Evolutionary conservation across 2,329 filamentous ascomycete species (phyloP).

Genomic region (Ophiocordyceps camponoti-leonardi): DNA sequence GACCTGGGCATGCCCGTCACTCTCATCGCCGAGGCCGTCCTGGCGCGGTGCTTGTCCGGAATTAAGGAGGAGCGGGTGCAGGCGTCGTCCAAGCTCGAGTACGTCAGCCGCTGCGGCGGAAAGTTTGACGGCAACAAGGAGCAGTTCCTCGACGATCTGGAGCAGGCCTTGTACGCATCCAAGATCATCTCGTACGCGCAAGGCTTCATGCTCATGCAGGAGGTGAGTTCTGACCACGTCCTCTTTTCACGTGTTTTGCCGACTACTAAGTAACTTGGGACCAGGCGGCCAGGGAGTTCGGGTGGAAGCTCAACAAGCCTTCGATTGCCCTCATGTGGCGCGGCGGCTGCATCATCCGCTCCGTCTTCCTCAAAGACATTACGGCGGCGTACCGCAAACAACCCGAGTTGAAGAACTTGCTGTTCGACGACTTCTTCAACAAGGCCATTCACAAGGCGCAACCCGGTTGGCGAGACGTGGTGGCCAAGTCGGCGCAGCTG

Average conservation of each 20-base stretch:
- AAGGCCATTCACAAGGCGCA: conserved; percentile 96
- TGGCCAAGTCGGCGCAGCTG: conserved; percentile 80
- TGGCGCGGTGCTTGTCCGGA: conserved; percentile 82
- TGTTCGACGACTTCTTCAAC: conserved; percentile 99
- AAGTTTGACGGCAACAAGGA: conserved; percentile 78
- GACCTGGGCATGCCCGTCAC: conserved; percentile 98
- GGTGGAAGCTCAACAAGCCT: conserved; percentile 99
- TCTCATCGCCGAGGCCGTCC: conserved; percentile 91
- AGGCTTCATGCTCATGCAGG: conserved; percentile 99
- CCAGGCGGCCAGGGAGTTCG: conserved; percentile 85
- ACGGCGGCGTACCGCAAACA: conserved; percentile 90
- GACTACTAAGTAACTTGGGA: not conserved
- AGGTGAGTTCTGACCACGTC: conserved; percentile 39
- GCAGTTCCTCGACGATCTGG: conserved; percentile 89
- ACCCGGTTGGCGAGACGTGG: conserved; percentile 77
- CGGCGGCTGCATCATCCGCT: conserved; percentile 98
- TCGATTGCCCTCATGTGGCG: conserved; percentile 99
- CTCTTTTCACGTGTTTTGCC: not conserved
- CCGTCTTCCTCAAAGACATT: conserved; percentile 99
- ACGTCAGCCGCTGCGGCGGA: conserved; percentile 51
- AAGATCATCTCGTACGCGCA: conserved; percentile 99
- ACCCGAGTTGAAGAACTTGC: conserved; percentile 89
- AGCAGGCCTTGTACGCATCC: conserved; percentile 96
- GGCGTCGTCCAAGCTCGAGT: conserved; percentile 62
- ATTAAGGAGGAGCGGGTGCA: conserved; percentile 85